Conservation (phyloP, 2,329 filamentous ascomycete genomes). For the Clarireedia monteithiana region DNA sequence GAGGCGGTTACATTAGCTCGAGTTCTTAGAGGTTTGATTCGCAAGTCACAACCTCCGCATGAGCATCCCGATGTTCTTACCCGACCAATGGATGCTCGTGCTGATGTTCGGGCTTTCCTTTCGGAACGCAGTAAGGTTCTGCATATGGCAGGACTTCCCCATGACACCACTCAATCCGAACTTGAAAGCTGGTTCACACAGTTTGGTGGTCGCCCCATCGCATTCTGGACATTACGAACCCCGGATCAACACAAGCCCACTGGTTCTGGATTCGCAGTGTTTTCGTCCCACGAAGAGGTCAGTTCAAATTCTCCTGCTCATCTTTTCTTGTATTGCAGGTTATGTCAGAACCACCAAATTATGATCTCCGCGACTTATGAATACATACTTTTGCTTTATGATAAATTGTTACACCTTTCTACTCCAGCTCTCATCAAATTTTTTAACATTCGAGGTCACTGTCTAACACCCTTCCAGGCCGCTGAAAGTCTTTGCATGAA, state of each 20-base stretch:
- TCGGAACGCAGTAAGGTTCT: constrained; percentile 96
- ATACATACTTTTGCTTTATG: constrained; percentile 27
- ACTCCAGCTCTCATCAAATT: constrained; percentile 22
- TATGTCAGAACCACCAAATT: constrained; percentile 22
- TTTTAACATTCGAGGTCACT: constrained; percentile 26
- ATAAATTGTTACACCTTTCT: constrained; percentile 19
- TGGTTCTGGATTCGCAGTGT: constrained; percentile 94
- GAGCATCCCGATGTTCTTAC: constrained; percentile 94
- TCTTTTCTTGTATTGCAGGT: constrained; percentile 23
- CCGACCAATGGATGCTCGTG: constrained; percentile 91
- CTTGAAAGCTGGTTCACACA: constrained; percentile 99
- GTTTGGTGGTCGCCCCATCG: constrained; percentile 93
- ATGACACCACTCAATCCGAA: constrained; percentile 97
- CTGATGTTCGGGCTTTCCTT: constrained; percentile 92
- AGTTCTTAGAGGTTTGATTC: constrained; percentile 84
- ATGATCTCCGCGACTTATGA: constrained; percentile 23
- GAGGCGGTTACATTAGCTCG: constrained; percentile 91
- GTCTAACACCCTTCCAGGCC: constrained; percentile 51
- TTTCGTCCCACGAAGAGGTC: constrained; percentile 98
- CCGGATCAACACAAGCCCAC: constrained; percentile 99
- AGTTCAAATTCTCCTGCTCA: constrained; percentile 20
- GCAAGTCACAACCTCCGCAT: constrained; percentile 89
- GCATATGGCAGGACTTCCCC: constrained; percentile 93
- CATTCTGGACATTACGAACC: constrained; percentile 96
- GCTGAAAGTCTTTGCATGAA: constrained; percentile 99